phyloP scores from a whole-genome alignment of 73 alveolate genomes.

The Tetrahymena elliotti region DNA sequence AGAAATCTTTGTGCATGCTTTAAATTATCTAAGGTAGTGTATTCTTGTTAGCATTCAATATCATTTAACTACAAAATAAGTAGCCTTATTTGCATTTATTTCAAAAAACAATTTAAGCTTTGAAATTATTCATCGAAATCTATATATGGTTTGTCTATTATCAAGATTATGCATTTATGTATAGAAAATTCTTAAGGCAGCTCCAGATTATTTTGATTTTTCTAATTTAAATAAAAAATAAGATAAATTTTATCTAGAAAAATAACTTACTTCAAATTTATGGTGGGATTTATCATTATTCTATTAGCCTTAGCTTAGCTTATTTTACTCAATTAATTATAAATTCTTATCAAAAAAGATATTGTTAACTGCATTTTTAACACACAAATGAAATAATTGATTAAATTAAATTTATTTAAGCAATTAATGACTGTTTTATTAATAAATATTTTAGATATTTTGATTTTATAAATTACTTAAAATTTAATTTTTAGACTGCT shows the following conservation, averaged over 20 bases:
- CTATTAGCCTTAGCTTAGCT: neutral
- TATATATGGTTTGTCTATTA: neutral
- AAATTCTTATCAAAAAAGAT: neutral
- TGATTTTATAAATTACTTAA: too few species aligned
- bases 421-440: too few species aligned
- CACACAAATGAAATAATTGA: neutral
- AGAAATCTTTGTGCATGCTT: neutral
- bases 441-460: neutral
- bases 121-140: neutral
- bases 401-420: neutral
- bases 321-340: neutral
- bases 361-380: neutral
- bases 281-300: neutral
- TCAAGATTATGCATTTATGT: neutral
- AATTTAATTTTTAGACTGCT: too few species aligned
- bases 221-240: neutral
- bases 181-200: neutral
- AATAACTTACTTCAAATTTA: neutral
- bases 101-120: neutral
- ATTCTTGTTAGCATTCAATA: neutral
- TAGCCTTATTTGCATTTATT: neutral
- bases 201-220: neutral
- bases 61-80: neutral
- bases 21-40: neutral
- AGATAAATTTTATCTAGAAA: neutral